Conservation (phyloP, 2,329 filamentous ascomycete genomes). For the Thelonectria olida region DNA sequence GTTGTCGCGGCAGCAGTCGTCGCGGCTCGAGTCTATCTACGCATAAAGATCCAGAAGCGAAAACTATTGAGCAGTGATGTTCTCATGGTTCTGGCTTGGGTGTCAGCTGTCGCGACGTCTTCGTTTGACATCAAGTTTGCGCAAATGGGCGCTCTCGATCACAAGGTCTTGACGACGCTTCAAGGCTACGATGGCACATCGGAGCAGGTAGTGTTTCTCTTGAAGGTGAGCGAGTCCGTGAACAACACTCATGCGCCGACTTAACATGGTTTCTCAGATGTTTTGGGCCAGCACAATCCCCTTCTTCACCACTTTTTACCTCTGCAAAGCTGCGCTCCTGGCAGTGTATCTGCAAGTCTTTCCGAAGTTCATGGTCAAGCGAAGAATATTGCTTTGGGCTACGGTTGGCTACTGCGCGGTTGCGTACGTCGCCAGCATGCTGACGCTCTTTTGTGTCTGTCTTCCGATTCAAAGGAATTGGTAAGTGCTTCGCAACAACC, state of each 20-base stretch:
- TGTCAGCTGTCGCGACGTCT: neutral
- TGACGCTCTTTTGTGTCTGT: neutral
- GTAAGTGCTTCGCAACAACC: conserved; percentile 11
- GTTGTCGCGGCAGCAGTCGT: conserved; percentile 18
- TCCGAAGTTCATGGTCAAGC: conserved; percentile 3
- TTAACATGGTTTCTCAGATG: conserved; percentile 13
- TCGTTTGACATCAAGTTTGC: neutral
- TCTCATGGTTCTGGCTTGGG: conserved; percentile 21
- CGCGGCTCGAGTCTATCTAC: conserved; percentile 25
- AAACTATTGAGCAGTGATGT: conserved; percentile 10
- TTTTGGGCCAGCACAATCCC: conserved; percentile 25
- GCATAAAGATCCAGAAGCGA: conserved; percentile 25
- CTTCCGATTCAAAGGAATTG: neutral
- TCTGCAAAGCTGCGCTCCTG: conserved; percentile 31
- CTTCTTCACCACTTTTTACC: conserved; percentile 34
- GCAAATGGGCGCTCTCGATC: conserved; percentile 18
- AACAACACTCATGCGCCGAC: neutral
- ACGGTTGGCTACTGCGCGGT: neutral
- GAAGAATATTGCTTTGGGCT: conserved; percentile 2
- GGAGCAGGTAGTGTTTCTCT: neutral
- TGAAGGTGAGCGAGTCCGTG: neutral
- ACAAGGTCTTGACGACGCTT: conserved; percentile 15
- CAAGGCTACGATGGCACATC: conserved; percentile 10
- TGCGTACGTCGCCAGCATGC: neutral
- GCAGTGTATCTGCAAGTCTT: conserved; percentile 3